Conservation (phyloP, 257 asterid genomes). For the Scutellaria baicalensis region DNA sequence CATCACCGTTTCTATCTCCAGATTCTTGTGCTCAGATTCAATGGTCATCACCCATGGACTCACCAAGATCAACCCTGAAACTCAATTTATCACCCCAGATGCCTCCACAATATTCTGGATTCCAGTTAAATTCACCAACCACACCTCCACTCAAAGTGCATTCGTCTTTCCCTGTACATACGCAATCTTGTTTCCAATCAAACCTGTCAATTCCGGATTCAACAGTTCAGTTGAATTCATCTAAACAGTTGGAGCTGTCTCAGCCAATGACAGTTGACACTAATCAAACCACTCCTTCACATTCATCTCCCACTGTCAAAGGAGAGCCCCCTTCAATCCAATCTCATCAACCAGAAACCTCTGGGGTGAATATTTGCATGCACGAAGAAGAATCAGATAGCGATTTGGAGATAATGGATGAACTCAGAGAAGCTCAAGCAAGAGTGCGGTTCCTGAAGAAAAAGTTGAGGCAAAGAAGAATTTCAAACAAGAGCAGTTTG, state of each 20-base stretch:
- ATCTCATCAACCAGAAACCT: slow-evolving; percentile 3
- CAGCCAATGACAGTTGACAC: slow-evolving; percentile 7
- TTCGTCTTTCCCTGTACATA: slow-evolving; percentile 15
- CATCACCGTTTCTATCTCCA: background rate
- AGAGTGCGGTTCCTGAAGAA: slow-evolving; percentile 27
- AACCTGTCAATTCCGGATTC: background rate
- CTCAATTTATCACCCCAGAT: background rate
- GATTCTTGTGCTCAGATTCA: background rate
- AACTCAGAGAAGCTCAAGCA: slow-evolving; percentile 35
- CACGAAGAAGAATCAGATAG: slow-evolving; percentile 7
- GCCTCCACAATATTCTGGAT: background rate
- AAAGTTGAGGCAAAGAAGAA: slow-evolving; percentile 13
- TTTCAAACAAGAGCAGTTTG: background rate
- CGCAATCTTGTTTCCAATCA: slow-evolving; percentile 11
- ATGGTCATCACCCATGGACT: slow-evolving; percentile 10
- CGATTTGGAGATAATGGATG: slow-evolving; percentile 15
- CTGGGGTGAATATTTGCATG: background rate
- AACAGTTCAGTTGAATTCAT: slow-evolving; percentile 2
- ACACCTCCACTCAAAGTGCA: slow-evolving; percentile 15
- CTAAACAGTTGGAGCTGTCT: background rate
- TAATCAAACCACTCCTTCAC: background rate
- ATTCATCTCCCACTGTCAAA: background rate
- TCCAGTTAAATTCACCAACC: slow-evolving; percentile 10
- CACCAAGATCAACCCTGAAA: slow-evolving; percentile 29
- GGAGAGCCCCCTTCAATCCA: slow-evolving; percentile 38